Percentiles rank a stretch among this genome's conserved stretches.
Conservation (phyloP, 306 rosid genomes). For the Pterocarpus macrocarpus region DNA sequence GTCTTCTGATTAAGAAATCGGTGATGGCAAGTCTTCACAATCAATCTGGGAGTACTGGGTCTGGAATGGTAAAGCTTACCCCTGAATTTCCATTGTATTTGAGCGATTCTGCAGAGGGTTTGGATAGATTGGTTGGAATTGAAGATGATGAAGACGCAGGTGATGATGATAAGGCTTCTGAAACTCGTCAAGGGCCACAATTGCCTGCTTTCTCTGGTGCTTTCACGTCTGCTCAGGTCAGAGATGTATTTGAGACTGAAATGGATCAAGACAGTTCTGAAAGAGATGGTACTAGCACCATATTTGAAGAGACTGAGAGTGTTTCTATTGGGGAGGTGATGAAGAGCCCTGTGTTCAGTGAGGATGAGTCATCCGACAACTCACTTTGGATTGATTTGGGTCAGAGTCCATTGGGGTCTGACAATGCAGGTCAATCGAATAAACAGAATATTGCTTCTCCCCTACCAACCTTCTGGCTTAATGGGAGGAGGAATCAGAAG, state of each 20-base stretch:
- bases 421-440: conserved; percentile 58
- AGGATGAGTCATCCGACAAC: conserved; percentile 93
- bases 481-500: conserved; percentile 67
- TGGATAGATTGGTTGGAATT: conserved; percentile 72
- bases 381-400: conserved; percentile 97
- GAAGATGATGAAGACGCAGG: conserved; percentile 66
- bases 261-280: conserved; percentile 94
- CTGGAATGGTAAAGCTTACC: conserved; percentile 95
- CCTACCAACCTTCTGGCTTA: conserved; percentile 80
- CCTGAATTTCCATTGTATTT: conserved; percentile 90
- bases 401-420: conserved; percentile 94
- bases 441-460: conserved; percentile 84
- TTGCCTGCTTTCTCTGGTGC: conserved; percentile 97
- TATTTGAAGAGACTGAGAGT: conserved; percentile 92
- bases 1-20: conserved; percentile 92
- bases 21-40: conserved; percentile 88
- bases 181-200: conserved; percentile 70
- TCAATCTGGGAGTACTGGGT: conserved; percentile 88
- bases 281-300: conserved; percentile 93
- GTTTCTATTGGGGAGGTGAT: conserved; percentile 92
- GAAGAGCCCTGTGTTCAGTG: conserved; percentile 98
- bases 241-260: conserved; percentile 92
- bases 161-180: conserved; percentile 65
- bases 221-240: conserved; percentile 88
- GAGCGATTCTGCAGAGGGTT: conserved; percentile 87